Conservation (phyloP, 179 eudicot species). For the Camellia oleifera region DNA sequence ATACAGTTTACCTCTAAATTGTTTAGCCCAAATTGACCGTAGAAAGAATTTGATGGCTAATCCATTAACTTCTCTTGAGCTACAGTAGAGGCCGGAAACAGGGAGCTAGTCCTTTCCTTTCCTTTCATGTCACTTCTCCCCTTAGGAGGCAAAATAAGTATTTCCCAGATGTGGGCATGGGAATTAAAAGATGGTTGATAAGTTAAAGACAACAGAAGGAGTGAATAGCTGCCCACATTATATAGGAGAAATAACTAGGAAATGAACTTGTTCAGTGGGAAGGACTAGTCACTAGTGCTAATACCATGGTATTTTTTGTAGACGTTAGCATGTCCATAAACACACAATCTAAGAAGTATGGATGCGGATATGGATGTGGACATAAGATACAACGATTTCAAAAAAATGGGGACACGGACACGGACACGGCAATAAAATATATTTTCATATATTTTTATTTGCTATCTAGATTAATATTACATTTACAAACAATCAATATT, state of each 20-base stretch:
- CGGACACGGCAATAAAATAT: too few relatives aligned
- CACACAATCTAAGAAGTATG: not conserved
- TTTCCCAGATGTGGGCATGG: not conserved
- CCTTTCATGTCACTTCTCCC: not conserved
- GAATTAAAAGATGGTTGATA: slow-evolving; percentile 1
- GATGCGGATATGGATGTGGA: too few relatives aligned
- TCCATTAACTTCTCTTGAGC: not conserved
- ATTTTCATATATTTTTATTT: too few relatives aligned
- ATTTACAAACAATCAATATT: too few relatives aligned
- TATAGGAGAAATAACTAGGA: not conserved
- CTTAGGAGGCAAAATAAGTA: not conserved
- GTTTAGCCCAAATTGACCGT: not conserved
- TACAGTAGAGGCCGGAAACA: not conserved
- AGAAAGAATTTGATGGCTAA: not conserved
- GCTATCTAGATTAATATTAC: too few relatives aligned
- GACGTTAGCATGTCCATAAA: not conserved
- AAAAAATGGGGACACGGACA: too few relatives aligned
- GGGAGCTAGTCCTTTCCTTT: not conserved
- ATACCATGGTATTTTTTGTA: not conserved
- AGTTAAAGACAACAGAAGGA: not conserved
- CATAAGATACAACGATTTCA: too few relatives aligned
- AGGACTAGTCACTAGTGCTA: slow-evolving; percentile 1
- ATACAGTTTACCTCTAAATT: not conserved
- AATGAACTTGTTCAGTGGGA: slow-evolving; percentile 1
- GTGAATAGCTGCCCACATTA: not conserved